Percentiles rank a stretch among this genome's conserved stretches.
phyloP scores from a whole-genome alignment of 2,329 filamentous ascomycete species.

The Didymellaceae sp. region DNA sequence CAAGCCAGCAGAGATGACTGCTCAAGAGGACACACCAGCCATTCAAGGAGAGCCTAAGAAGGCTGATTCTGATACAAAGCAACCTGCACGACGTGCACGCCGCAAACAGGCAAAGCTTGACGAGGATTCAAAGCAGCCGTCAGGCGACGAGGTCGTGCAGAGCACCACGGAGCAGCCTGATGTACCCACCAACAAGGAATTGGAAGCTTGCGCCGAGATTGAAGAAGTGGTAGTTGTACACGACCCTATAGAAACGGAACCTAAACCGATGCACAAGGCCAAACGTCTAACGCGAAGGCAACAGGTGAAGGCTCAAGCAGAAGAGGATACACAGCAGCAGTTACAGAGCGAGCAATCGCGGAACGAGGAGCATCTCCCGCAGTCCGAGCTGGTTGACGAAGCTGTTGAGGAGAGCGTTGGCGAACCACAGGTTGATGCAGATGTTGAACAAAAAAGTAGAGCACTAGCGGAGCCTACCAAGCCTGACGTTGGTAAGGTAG shows the following conservation, averaged over 20 bases:
- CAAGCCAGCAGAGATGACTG: neutral
- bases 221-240: neutral
- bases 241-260: neutral
- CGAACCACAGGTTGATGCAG: neutral
- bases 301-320: conserved; percentile 10
- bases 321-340: conserved; percentile 1
- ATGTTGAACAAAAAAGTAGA: neutral
- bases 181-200: too few relatives aligned
- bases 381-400: conserved; percentile 8
- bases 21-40: neutral
- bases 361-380: neutral
- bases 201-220: neutral
- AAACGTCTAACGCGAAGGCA: conserved; percentile 8
- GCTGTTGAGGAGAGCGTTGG: neutral
- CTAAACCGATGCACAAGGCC: neutral
- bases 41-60: neutral
- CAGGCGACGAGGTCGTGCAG: neutral
- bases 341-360: conserved; percentile 3
- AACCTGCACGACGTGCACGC: conserved; percentile 3
- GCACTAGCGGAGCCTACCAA: neutral
- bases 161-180: neutral
- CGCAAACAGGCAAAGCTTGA: conserved; percentile 10
- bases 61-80: neutral
- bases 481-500: neutral
- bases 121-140: neutral